These are phyloP conservation scores for Saururus chinensis DNA, from an alignment of 164 flowering plant genomes.

Conservation along the genomic window DNA sequence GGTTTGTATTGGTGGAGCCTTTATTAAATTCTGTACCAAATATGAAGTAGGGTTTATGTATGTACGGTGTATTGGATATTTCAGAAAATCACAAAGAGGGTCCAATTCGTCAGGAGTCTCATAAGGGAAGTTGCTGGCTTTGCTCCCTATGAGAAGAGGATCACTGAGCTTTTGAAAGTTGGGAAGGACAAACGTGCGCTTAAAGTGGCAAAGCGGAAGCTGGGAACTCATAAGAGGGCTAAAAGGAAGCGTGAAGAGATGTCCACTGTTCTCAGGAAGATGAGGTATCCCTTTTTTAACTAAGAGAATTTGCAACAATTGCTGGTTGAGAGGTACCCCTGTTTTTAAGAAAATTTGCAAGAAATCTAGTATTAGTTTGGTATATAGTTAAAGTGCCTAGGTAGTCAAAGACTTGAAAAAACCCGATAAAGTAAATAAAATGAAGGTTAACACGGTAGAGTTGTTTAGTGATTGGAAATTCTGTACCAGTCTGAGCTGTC, in stretches of 20 bases:
- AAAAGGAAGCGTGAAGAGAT: constrained; percentile 40
- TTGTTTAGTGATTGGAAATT: too few relatives aligned
- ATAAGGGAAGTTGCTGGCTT: constrained; percentile 41
- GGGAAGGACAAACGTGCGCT: constrained; percentile 38
- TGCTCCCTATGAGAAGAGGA: constrained; percentile 41
- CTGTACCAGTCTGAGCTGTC: too few relatives aligned
- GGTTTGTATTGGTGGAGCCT: not conserved
- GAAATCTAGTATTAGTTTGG: too few relatives aligned
- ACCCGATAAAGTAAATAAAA: too few relatives aligned
- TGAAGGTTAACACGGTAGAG: too few relatives aligned
- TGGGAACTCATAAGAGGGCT: constrained; percentile 44
- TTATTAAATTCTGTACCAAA: not conserved
- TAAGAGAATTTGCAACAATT: too few relatives aligned
- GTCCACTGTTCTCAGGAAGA: constrained; percentile 36
- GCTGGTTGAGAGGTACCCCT: constrained; percentile 12
- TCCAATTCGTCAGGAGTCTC: constrained; percentile 21
- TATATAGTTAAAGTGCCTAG: too few relatives aligned
- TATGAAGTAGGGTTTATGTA: not conserved
- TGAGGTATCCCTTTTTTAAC: constrained; percentile 14
- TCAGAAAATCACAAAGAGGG: constrained; percentile 35
- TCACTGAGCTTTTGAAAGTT: constrained; percentile 35
- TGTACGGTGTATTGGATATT: not conserved
- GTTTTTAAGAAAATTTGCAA: not conserved
- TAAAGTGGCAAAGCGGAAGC: constrained; percentile 34
- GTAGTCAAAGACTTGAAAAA: too few relatives aligned